Evolutionary conservation across 495 filamentous ascomycete genomes (phyloP).

Genomic region (Amniculicola lignicola): DNA sequence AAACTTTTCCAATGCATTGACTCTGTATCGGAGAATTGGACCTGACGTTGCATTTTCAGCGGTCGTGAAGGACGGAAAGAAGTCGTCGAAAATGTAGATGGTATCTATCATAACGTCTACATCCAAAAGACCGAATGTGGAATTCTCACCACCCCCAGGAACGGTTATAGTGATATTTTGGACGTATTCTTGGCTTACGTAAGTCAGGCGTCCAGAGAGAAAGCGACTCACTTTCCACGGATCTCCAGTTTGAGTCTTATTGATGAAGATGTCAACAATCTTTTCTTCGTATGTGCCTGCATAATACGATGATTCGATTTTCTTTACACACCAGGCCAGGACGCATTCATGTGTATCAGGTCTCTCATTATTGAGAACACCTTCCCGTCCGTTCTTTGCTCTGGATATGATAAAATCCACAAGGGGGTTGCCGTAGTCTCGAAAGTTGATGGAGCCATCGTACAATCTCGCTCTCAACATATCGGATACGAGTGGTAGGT

Average conservation of each 20-base stretch:
- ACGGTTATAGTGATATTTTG: conserved; percentile 13
- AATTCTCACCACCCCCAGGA: too few relatives aligned
- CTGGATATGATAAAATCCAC: conserved; percentile 5
- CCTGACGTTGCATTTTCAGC: background rate
- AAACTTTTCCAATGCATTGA: background rate
- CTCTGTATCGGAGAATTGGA: conserved; percentile 9
- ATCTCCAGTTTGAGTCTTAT: conserved; percentile 10
- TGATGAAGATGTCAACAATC: conserved; percentile 5
- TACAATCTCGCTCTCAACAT: background rate
- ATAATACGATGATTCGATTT: conserved; percentile 21
- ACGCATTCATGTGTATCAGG: conserved; percentile 22
- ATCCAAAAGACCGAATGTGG: too few relatives aligned
- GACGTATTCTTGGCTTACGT: background rate
- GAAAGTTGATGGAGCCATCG: conserved; percentile 17
- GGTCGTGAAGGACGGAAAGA: conserved; percentile 17
- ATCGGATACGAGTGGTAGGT: conserved; percentile 6
- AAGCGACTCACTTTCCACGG: conserved; percentile 3
- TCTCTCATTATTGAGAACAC: conserved; percentile 11
- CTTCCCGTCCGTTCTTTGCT: background rate
- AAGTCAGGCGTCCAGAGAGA: too few relatives aligned
- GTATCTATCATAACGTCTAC: too few relatives aligned
- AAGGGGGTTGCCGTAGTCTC: conserved; percentile 18
- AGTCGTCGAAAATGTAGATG: conserved; percentile 14
- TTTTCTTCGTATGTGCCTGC: conserved; percentile 17
- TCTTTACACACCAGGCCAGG: conserved; percentile 22